Conservation (phyloP, 805 yeast species). For the Saccharomycopsis babjevae region DNA sequence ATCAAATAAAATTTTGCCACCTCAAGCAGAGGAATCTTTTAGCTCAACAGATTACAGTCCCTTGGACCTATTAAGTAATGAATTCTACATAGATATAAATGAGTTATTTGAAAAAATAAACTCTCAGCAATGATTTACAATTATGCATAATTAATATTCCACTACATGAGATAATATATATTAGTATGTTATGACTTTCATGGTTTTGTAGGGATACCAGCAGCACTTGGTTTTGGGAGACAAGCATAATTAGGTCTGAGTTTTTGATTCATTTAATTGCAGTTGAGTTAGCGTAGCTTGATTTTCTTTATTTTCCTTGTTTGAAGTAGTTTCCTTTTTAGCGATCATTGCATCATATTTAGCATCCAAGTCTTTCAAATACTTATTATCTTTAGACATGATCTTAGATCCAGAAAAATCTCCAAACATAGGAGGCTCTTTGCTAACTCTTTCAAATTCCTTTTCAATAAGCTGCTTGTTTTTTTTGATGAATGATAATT, state of each 20-base stretch:
- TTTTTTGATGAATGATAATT: background rate
- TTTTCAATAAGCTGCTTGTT: conserved; percentile 4
- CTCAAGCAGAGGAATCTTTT: background rate
- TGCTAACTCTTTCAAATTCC: conserved; percentile 11
- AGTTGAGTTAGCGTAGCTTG: background rate
- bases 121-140: background rate
- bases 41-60: conserved; percentile 6
- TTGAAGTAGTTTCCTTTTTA: background rate
- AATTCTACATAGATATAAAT: conserved; percentile 15
- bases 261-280: background rate
- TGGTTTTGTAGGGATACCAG: background rate
- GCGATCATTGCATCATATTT: conserved; percentile 10
- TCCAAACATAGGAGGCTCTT: conserved; percentile 14
- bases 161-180: background rate
- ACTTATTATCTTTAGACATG: conserved; percentile 8
- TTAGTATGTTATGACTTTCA: background rate
- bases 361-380: conserved; percentile 15
- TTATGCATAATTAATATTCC: background rate
- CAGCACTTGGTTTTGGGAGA: background rate
- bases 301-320: background rate
- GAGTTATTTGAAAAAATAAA: conserved; percentile 11
- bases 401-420: conserved; percentile 1
- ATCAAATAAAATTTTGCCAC: background rate
- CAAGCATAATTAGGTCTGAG: too few species aligned
- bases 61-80: conserved; percentile 9